Conservation (phyloP, 306 rosid genomes). For the Citrullus mucosospermus region DNA sequence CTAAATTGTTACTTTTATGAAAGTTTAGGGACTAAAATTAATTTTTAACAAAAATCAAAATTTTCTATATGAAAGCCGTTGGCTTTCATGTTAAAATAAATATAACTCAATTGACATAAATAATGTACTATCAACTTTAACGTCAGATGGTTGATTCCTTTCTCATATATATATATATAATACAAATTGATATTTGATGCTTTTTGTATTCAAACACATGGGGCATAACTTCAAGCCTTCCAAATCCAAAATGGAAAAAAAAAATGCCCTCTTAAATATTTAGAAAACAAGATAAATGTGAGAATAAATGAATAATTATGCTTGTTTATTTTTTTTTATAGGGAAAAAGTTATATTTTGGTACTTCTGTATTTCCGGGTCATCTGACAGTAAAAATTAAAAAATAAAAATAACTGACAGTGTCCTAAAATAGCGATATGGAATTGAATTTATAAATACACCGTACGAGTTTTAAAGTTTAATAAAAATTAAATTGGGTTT, state of each 20-base stretch:
- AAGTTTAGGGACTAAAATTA: no score
- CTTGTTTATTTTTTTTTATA: not conserved
- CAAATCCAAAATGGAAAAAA: not conserved
- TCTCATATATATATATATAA: no score
- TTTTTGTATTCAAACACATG: no score
- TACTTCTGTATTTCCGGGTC: not conserved
- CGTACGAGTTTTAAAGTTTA: not conserved
- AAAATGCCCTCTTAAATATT: not conserved
- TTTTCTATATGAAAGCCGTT: no score
- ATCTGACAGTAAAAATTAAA: not conserved
- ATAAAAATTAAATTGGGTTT: not conserved
- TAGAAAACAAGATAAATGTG: not conserved
- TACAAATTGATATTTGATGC: no score
- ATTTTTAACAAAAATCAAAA: no score
- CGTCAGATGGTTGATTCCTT: no score
- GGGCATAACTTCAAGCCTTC: not conserved
- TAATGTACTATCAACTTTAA: no score
- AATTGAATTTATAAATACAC: not conserved
- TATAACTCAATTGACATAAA: no score
- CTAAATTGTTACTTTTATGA: no score
- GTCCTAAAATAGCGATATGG: not conserved
- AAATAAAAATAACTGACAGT: not conserved
- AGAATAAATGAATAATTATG: not conserved
- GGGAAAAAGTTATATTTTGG: not conserved
- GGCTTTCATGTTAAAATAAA: no score